Base-by-base conservation (phyloP, 2,329 filamentous ascomycete genomes). In the Pseudogymnoascus sp. region DNA sequence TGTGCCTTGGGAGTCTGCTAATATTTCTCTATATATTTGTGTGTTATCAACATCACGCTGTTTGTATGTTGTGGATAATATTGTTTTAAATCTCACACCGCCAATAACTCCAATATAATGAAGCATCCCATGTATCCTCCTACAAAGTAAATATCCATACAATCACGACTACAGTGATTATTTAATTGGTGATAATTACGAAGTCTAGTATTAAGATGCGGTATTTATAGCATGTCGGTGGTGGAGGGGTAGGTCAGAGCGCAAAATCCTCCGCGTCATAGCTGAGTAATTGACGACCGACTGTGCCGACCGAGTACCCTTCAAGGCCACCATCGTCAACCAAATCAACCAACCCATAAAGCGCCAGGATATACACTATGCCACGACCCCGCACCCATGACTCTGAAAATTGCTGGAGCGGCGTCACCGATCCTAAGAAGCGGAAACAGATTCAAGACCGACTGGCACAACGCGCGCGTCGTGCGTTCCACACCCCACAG, bases 391-490 rank as follows among this genome's bases (percentile, higher is more conserved):
- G 46, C 26, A 56, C 46, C 5, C 26, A 56, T 29, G 46, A 56
- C n/a, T 56, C 46, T 19, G 46, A 56, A 29, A 67, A 66, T 63
- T 59, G 64, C 60, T 68, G 67, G 66, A 61, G 50, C 29, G 64
- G 64, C 3, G 64, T 68, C 1, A 33, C 46, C 3, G 67, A 68
- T 59, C 56, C 67, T 7, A 64, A 64, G 44, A 65, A 66, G 19
- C 42, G 66, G 26, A 68, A 68, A 50, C 63, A 67, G 35, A 68
- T 68, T n/a, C 67, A 68, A 44, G 66, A 68, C 19, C 60, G 66
- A 17, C 50, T 68, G 23, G 67, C 67, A 7, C 67, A 68, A 29
- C 63, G 67, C 61, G 65, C 67, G 3, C 63, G 67, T 37, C 66
- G 67, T 68, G 62, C 33, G 67, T 67, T n/a, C 31, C 23, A 29